These are phyloP conservation scores for Leccinum angustisporum DNA, from an alignment of 1,284 basidiomycete species.

Conservation along the genomic window DNA sequence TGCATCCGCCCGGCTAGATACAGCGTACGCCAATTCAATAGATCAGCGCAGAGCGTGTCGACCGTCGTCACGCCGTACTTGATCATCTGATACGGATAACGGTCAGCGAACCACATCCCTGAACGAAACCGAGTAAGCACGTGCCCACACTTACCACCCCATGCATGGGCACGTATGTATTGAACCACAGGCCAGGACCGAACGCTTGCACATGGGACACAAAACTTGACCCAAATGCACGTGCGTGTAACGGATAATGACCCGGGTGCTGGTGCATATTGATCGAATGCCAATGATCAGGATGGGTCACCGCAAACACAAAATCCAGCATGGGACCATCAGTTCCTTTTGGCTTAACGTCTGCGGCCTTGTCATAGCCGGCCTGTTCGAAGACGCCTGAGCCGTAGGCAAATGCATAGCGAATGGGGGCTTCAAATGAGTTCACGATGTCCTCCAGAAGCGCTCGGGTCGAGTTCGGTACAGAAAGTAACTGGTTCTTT, in stretches of 20 bases:
- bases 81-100: conserved; percentile 58
- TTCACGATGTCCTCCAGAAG: conserved; percentile 76
- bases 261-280: conserved; percentile 88
- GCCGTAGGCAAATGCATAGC: conserved; percentile 95
- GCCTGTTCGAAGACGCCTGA: conserved; percentile 90
- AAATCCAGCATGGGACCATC: conserved; percentile 88
- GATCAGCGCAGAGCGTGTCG: conserved; percentile 84
- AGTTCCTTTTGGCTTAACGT: conserved; percentile 28
- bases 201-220: conserved; percentile 77
- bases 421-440: conserved; percentile 81
- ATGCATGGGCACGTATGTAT: conserved; percentile 82
- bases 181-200: conserved; percentile 94
- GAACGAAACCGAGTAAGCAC: not conserved
- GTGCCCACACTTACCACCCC: conserved; percentile 66
- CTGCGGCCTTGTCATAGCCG: conserved; percentile 49
- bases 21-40: conserved; percentile 90
- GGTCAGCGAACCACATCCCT: not conserved
- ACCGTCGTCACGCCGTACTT: conserved; percentile 98
- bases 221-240: conserved; percentile 77
- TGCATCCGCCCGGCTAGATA: conserved; percentile 97
- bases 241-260: conserved; percentile 88
- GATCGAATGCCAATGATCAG: conserved; percentile 90
- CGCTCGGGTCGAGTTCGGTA: conserved; percentile 72
- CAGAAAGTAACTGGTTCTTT: conserved; percentile 76
- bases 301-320: conserved; percentile 90